Conservation (phyloP, 2,329 filamentous ascomycete species). For the Zymoseptoria ardabiliae region DNA sequence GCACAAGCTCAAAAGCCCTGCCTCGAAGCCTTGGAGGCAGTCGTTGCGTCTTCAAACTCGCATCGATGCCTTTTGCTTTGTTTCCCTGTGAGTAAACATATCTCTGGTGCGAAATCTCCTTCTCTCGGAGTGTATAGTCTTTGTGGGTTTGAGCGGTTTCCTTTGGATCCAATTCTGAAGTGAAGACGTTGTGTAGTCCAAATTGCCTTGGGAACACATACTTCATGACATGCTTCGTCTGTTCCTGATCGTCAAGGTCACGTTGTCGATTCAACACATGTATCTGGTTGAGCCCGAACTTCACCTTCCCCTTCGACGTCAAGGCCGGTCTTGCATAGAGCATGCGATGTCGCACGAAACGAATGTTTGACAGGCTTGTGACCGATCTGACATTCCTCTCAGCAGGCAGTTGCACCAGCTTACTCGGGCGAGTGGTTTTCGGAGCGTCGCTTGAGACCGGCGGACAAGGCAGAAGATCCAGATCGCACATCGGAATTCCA, state of each 20-base stretch:
- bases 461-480: conserved; percentile 15
- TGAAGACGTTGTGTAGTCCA: conserved; percentile 86
- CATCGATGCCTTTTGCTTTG: not conserved
- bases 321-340: conserved; percentile 72
- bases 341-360: conserved; percentile 74
- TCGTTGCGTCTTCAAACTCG: conserved; percentile 44
- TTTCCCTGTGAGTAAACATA: not conserved
- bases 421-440: not conserved
- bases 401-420: not conserved
- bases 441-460: not conserved
- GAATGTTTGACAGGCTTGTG: conserved; percentile 41
- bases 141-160: conserved; percentile 68
- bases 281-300: conserved; percentile 70
- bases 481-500: conserved; percentile 55
- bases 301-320: conserved; percentile 59
- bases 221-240: conserved; percentile 70
- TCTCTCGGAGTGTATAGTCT: conserved; percentile 78
- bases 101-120: conserved; percentile 55
- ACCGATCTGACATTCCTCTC: conserved; percentile 1
- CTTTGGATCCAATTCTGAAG: conserved; percentile 54
- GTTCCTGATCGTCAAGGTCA: conserved; percentile 39
- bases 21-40: conserved; percentile 55
- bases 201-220: conserved; percentile 94
- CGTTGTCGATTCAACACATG: conserved; percentile 73
- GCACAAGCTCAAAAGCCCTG: conserved; percentile 50